Conservation (phyloP, 768 basidiomycete species). For the Xanthoconium stramineum region DNA sequence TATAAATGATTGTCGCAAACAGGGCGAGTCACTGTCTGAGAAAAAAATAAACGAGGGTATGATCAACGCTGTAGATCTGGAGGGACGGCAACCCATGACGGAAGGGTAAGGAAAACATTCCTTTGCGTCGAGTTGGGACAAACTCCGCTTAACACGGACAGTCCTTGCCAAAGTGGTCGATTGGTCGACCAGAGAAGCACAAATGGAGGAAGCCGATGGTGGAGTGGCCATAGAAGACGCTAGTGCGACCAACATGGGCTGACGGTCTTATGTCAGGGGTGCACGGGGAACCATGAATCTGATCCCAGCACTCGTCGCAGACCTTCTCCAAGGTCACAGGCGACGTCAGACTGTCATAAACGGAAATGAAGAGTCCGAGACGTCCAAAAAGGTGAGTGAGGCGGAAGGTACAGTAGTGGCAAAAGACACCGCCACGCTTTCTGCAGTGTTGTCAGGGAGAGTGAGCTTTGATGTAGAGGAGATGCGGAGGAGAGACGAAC, state of each 20-base stretch:
- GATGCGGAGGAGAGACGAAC: slow-evolving; percentile 37
- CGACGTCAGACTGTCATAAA: slow-evolving; percentile 56
- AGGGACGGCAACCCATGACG: slow-evolving; percentile 13
- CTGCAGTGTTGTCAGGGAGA: slow-evolving; percentile 62
- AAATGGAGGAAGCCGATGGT: slow-evolving; percentile 35
- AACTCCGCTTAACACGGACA: slow-evolving; percentile 25
- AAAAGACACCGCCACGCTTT: slow-evolving; percentile 81
- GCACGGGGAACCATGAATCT: slow-evolving; percentile 56
- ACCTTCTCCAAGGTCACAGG: slow-evolving; percentile 59
- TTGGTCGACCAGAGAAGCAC: slow-evolving; percentile 33
- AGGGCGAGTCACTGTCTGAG: neutral
- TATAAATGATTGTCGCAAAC: slow-evolving; percentile 10
- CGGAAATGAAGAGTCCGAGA: slow-evolving; percentile 57
- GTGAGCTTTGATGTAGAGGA: slow-evolving; percentile 14
- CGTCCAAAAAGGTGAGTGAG: no score
- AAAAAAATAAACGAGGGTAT: slow-evolving; percentile 13
- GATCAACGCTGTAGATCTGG: slow-evolving; percentile 21
- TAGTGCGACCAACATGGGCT: slow-evolving; percentile 37
- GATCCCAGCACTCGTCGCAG: slow-evolving; percentile 75
- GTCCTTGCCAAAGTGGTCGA: slow-evolving; percentile 17
- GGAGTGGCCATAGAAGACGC: slow-evolving; percentile 29
- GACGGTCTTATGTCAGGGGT: no score
- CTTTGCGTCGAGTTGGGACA: slow-evolving; percentile 28
- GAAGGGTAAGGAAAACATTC: slow-evolving; percentile 27
- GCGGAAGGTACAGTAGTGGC: slow-evolving; percentile 56